Conservation (phyloP, 441 rosid species). For the Bruguiera hainesii region DNA sequence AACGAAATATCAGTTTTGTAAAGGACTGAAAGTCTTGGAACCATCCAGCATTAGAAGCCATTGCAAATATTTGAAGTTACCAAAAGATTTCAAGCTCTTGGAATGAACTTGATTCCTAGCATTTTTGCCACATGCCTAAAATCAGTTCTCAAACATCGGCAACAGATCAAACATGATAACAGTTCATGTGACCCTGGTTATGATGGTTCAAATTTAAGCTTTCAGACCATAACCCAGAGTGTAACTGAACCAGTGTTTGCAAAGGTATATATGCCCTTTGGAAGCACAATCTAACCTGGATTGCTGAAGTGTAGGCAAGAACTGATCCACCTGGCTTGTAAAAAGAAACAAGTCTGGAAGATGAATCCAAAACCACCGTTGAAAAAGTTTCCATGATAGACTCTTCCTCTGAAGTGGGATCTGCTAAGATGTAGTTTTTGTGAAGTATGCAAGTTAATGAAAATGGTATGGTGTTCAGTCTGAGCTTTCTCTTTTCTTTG, state of each 20-base stretch:
- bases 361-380: constrained; percentile 75
- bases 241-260: neutral
- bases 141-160: neutral
- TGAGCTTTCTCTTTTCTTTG: constrained; percentile 73
- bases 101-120: neutral
- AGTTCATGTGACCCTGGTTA: neutral
- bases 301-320: constrained; percentile 61
- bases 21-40: neutral
- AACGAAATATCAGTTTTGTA: neutral
- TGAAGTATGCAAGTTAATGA: constrained; percentile 80
- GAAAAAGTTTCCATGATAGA: constrained; percentile 72
- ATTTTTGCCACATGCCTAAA: neutral
- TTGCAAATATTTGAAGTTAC: neutral
- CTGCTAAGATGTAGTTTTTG: constrained; percentile 77
- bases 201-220: neutral
- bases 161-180: neutral
- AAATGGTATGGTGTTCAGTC: constrained; percentile 58
- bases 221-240: neutral
- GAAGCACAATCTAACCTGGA: constrained; percentile 48
- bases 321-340: constrained; percentile 84
- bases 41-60: neutral
- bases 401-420: constrained; percentile 92
- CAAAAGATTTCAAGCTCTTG: neutral
- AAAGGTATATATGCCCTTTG: neutral
- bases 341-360: constrained; percentile 67